Conservation (phyloP, 2,329 filamentous ascomycete species). For the Fusarium sp. region DNA sequence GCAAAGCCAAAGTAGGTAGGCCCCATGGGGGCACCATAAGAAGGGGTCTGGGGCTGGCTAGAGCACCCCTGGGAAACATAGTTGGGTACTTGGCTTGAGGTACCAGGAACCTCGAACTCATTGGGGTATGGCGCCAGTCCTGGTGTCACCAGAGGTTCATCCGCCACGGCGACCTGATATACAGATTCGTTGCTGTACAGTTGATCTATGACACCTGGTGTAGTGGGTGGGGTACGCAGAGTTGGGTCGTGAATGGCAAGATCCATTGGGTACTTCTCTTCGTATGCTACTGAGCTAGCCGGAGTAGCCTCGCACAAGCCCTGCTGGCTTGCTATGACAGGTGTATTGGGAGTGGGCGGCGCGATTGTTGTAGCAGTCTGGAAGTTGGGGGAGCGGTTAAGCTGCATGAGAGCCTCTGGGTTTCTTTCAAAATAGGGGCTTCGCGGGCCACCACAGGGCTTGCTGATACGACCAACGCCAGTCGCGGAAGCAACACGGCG, state of each 20-base stretch:
- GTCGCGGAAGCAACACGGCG: constrained; percentile 63
- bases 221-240: constrained; percentile 63
- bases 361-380: constrained; percentile 53
- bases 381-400: constrained; percentile 54
- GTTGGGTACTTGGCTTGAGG: constrained; percentile 53
- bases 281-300: constrained; percentile 46
- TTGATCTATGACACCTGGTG: constrained; percentile 57
- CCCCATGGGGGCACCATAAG: constrained; percentile 55
- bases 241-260: constrained; percentile 52
- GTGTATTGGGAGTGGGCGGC: constrained; percentile 61
- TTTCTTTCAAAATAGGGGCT: constrained; percentile 56
- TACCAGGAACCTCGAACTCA: constrained; percentile 55
- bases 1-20: constrained; percentile 52
- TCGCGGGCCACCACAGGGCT: constrained; percentile 45
- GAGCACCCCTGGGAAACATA: constrained; percentile 54
- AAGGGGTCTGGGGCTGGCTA: constrained; percentile 60
- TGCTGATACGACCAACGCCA: constrained; percentile 50
- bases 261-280: constrained; percentile 45
- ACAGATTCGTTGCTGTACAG: constrained; percentile 53
- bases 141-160: constrained; percentile 61
- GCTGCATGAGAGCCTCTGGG: constrained; percentile 56
- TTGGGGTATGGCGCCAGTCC: constrained; percentile 55
- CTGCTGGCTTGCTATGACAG: constrained; percentile 51
- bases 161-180: constrained; percentile 52
- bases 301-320: constrained; percentile 52